Evolutionary conservation across 164 flowering plant species (phyloP), one percentile per base, ranked within the genome.

Genomic region (Vitis amurensis): DNA sequence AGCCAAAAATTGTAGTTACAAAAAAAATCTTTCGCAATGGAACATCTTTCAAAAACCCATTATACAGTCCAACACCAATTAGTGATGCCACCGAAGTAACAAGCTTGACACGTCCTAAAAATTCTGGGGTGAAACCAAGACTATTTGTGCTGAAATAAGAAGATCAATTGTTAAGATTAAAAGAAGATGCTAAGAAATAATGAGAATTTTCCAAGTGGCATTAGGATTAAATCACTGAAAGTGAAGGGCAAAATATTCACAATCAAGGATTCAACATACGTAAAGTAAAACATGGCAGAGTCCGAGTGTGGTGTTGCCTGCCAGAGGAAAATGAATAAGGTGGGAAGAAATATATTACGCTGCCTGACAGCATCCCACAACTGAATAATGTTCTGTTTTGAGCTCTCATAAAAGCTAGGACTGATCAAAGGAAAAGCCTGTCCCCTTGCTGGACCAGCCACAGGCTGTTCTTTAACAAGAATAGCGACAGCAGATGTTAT

Each of bases 231-330:
- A 51, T 66, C 1, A 31, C 8, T 50, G 8, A 8, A 11, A 56
- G 15, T 8, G 0, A 71, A 62, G n/a, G 11, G 44, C 44, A 17
- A 11, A 61, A 16, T 52, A 50, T 16, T 16, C 11, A 61, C 16
- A 53, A 69, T 11, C 9, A 31, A 60, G 56, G 57, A 55, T 37
- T 27, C 73, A 73, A 76, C 89, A 53, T 85, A 94, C 97, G 92
- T 94, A 76, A 91, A 95, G 79, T 79, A 95, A 82, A 95, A 95
- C 99, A 95, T 92, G 73, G 99, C 97, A 63, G 98, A 90, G 55
- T 95, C 99, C 55, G 99, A 95, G 1, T 93, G 99, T 5, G 98
- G 99, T 37, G 98, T 95, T 68, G 99, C 94, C 79, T 92, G 97
- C 99, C 98, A 95, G 44, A 89, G 78, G 74, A 95, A 93, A 69